Conservation (phyloP, 2,329 filamentous ascomycete genomes). For the Aspergillus japonicus region DNA sequence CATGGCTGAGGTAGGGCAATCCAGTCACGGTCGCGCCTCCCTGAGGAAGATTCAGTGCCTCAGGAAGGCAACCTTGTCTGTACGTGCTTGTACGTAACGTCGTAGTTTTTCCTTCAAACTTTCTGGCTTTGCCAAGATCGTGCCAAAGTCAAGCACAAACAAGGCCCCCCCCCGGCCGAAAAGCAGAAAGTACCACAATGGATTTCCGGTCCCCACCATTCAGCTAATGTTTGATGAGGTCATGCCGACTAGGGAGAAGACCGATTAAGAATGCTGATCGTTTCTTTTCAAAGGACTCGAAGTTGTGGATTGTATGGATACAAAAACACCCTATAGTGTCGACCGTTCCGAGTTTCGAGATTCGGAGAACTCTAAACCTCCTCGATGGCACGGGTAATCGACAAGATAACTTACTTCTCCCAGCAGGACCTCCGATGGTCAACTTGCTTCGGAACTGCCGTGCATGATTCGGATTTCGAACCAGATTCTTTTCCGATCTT, state of each 20-base stretch:
- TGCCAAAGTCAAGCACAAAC: slow-evolving; percentile 4
- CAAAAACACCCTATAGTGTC: background rate
- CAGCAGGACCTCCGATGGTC: background rate
- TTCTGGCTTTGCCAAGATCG: background rate
- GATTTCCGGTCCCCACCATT: background rate
- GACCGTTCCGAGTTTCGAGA: background rate
- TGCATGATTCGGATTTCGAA: background rate
- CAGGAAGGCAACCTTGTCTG: background rate
- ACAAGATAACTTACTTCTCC: background rate
- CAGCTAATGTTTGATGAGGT: slow-evolving; percentile 1
- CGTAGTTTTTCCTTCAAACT: background rate
- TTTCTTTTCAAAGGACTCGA: background rate
- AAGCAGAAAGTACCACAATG: background rate
- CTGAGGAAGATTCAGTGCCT: background rate
- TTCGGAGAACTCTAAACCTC: background rate
- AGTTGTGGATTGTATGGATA: background rate
- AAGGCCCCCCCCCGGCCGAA: slow-evolving; percentile 1
- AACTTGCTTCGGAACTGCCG: background rate
- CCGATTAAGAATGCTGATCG: background rate
- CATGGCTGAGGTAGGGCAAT: background rate
- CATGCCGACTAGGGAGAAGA: background rate
- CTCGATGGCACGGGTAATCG: background rate
- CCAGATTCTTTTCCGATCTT: background rate
- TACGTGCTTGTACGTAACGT: too few species aligned
- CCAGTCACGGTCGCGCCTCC: background rate